Base-by-base conservation (phyloP, 164 flowering plant species). In the Stephania yunnanensis region DNA sequence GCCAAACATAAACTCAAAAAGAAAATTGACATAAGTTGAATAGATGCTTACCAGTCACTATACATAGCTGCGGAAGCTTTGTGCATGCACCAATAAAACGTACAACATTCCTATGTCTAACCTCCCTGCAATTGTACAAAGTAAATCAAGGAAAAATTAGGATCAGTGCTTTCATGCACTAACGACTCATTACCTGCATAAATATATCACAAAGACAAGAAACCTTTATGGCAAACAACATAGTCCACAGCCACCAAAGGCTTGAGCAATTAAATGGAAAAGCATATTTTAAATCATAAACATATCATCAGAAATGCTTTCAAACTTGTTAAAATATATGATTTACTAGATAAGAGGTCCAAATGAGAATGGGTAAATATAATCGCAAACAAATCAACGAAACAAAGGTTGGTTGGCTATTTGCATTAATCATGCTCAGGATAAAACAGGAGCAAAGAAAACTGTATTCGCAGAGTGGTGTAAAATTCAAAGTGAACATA, bases 41-140 rank as follows among this genome's bases (percentile, higher is more conserved):
- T 50, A 25, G 12, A 9, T 58, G 13, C 44, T 0, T 84, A 91
- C 98, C 98, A 85, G 98, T 94, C 42, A 95, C 88, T 72, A 95
- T 95, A 83, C 95, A 95, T 79, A 90, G 79, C 75, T 89, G 81
- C 10, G 97, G 97, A 80, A 84, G 77, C 73, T 86, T 90, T 66
- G 97, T 89, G 76, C 92, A 89, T 36, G 97, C 97, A 82, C 97
- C 98, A 75, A 95, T 85, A 81, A 95, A 95, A 50, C 85, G 92
- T 76, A 95, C 97, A 79, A 95, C 87, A 84, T 95, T 93, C 79
- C 63, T 80, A 76, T 95, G 98, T 68, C 84, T 88, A 36, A 95
- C 97, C 87, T 92, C 85, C 85, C 98, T 93, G 88, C 88, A 86
- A 58, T 66, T 25, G 79, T 13, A 70, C n/a, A 77, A 48, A 46